A percentile compares a stretch with the other conserved stretches of the same genome.
phyloP scores from a whole-genome alignment of 306 rosid genomes.

The Sindora glabra region DNA sequence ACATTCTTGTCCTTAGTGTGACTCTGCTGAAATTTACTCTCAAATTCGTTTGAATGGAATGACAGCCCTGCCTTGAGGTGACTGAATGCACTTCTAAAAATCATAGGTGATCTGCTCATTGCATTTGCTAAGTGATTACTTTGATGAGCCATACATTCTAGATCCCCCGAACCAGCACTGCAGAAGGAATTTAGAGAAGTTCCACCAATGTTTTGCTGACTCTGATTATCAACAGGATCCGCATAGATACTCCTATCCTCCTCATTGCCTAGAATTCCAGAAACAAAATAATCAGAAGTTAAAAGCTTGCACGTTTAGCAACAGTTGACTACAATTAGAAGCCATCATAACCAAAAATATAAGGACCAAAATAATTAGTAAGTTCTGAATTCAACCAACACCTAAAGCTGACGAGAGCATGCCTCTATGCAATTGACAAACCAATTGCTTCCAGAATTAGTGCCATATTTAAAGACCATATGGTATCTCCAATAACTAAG shows the following conservation, averaged over 20 bases:
- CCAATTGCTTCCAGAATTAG: background rate
- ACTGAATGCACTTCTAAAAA: conserved; percentile 62
- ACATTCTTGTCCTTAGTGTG: conserved; percentile 20
- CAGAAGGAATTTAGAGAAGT: conserved; percentile 24
- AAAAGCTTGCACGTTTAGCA: background rate
- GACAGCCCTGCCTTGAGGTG: conserved; percentile 41
- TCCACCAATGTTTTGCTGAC: conserved; percentile 25
- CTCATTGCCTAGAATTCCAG: conserved; percentile 32
- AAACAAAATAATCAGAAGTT: conserved; percentile 2
- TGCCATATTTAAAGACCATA: background rate
- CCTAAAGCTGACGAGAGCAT: background rate
- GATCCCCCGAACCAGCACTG: conserved; percentile 33
- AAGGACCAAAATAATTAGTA: no score
- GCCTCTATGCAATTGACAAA: background rate
- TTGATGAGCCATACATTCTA: conserved; percentile 23
- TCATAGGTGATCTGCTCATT: conserved; percentile 19
- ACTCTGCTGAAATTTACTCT: conserved; percentile 18
- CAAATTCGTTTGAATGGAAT: conserved; percentile 28
- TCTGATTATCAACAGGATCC: conserved; percentile 36
- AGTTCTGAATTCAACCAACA: conserved; percentile 5
- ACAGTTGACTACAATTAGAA: background rate
- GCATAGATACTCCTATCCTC: conserved; percentile 28
- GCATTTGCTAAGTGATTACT: conserved; percentile 21
- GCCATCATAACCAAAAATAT: conserved; percentile 2
- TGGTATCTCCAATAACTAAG: background rate